phyloP scores from a whole-genome alignment of 2,329 filamentous ascomycete species.

The Arthrobotrys megalospora region DNA sequence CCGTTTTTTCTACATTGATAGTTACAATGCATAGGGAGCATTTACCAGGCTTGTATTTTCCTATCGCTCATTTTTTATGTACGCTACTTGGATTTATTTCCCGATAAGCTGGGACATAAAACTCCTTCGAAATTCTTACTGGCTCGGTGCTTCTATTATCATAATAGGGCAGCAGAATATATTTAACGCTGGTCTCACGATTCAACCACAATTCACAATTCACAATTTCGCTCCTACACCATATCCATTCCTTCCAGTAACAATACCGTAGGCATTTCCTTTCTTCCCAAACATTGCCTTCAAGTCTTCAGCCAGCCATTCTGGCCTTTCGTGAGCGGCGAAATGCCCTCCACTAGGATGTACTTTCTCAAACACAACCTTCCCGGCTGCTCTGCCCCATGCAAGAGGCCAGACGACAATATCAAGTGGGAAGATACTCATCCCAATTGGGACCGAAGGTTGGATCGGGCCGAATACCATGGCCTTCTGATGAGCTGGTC shows the following conservation, averaged over 20 bases:
- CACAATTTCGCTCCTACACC: conserved; percentile 30
- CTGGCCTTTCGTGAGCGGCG: conserved; percentile 70
- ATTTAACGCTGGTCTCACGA: too few species aligned
- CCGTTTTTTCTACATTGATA: too few species aligned
- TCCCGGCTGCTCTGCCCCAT: conserved; percentile 46
- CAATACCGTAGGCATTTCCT: conserved; percentile 64
- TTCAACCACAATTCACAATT: neutral
- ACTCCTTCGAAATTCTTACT: too few species aligned
- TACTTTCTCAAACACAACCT: conserved; percentile 61
- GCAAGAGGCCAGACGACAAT: conserved; percentile 43
- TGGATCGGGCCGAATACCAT: conserved; percentile 28
- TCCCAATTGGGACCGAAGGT: conserved; percentile 40
- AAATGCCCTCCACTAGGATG: conserved; percentile 72
- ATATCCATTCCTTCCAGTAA: conserved; percentile 44
- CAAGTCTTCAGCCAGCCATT: conserved; percentile 68
- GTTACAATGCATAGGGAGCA: too few species aligned
- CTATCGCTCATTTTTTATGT: too few species aligned
- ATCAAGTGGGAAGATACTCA: conserved; percentile 53
- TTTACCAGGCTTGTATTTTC: too few species aligned
- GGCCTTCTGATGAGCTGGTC: conserved; percentile 5
- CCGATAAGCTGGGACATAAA: too few species aligned
- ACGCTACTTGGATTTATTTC: too few species aligned
- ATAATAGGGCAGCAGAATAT: too few species aligned
- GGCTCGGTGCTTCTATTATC: too few species aligned
- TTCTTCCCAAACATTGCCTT: conserved; percentile 68